These are phyloP conservation scores for Coemansia sp. DNA, from an alignment of 192 early-diverging fungal genomes.

Conservation along the genomic window DNA sequence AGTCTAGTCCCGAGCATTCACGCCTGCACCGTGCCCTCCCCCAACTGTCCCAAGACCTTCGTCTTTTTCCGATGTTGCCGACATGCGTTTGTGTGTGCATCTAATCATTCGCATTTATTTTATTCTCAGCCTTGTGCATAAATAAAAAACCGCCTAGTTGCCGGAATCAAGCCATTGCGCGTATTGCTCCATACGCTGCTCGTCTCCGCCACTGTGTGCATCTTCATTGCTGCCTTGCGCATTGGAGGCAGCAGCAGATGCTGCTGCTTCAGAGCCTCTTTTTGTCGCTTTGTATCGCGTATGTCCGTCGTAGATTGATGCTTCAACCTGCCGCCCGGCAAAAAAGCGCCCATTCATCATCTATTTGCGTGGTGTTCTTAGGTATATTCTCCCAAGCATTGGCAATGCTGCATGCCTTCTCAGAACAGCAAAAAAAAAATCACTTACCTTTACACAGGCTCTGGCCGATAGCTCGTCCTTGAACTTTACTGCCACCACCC, in stretches of 20 bases:
- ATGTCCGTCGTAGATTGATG: conserved; percentile 79
- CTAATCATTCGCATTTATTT: too few relatives aligned
- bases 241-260: neutral
- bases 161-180: conserved; percentile 82
- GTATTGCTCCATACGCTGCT: conserved; percentile 81
- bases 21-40: too few relatives aligned
- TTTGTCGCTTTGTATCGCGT: conserved; percentile 63
- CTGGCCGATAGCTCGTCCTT: conserved; percentile 74
- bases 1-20: too few relatives aligned
- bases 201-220: conserved; percentile 54
- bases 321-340: conserved; percentile 75
- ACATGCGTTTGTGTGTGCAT: too few relatives aligned
- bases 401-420: neutral
- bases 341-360: conserved; percentile 90
- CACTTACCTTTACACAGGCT: conserved; percentile 78
- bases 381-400: neutral
- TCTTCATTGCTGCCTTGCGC: neutral
- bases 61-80: too few relatives aligned
- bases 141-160: conserved; percentile 1
- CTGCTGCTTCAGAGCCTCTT: neutral
- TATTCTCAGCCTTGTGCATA: conserved; percentile 4
- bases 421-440: neutral
- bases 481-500: conserved; percentile 86
- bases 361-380: conserved; percentile 35
- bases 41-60: too few relatives aligned